Percentiles rank a stretch among this genome's conserved stretches.
phyloP scores from a whole-genome alignment of 352 stramenopile genomes.

The Pythium dissotocum region DNA sequence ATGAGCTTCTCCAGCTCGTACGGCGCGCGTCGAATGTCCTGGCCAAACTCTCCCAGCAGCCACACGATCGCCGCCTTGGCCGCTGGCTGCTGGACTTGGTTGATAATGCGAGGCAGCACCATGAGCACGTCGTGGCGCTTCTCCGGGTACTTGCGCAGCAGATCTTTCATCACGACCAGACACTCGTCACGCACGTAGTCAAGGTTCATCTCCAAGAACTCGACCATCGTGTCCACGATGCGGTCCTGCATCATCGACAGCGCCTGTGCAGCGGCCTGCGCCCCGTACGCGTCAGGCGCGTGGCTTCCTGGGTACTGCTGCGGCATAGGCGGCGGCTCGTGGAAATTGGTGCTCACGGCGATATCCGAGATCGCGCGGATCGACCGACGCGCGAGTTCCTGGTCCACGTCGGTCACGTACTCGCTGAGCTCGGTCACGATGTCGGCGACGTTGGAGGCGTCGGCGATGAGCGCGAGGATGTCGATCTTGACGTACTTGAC shows the following conservation, averaged over 20 bases:
- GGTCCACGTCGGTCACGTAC: conserved; percentile 95
- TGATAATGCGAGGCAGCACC: conserved; percentile 75
- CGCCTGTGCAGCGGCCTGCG: conserved; percentile 58
- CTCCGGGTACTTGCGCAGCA: conserved; percentile 96
- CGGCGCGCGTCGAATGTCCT: conserved; percentile 90
- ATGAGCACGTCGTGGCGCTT: conserved; percentile 92
- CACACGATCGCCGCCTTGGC: conserved; percentile 96
- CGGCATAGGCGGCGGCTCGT: conserved; percentile 24
- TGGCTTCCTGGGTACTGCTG: conserved; percentile 42
- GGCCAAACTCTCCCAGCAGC: conserved; percentile 96
- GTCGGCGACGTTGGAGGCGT: conserved; percentile 92
- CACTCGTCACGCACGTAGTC: conserved; percentile 97
- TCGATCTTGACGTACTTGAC: conserved; percentile 99
- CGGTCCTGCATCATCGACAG: conserved; percentile 80
- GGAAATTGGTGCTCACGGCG: conserved; percentile 83
- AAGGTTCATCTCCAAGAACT: conserved; percentile 97
- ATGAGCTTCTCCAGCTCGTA: conserved; percentile 98
- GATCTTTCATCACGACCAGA: conserved; percentile 94
- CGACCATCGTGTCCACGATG: conserved; percentile 93
- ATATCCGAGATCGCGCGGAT: conserved; percentile 95
- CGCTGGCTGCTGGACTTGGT: conserved; percentile 63
- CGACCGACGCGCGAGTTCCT: conserved; percentile 89
- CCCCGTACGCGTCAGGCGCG: conserved; percentile 63
- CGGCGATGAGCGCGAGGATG: conserved; percentile 95
- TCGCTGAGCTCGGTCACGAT: conserved; percentile 98